These are phyloP conservation scores for Chlamydomonas schloesseri DNA, from an alignment of 139 green algal genomes.

Conservation along the genomic window DNA sequence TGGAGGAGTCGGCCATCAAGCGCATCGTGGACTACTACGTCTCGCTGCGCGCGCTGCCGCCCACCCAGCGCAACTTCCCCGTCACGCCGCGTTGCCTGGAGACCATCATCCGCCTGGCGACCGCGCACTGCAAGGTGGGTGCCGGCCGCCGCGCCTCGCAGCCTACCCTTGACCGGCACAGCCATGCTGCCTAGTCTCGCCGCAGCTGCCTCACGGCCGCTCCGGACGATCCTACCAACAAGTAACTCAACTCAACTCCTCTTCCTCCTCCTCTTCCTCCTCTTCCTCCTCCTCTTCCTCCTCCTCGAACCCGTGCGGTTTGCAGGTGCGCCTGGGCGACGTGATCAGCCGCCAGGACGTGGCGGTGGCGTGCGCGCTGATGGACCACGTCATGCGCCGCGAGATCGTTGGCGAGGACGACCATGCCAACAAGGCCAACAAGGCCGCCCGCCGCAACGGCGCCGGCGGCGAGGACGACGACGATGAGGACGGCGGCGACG, in stretches of 20 bases:
- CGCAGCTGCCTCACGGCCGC: too few relatives aligned
- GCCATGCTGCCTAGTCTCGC: too few relatives aligned
- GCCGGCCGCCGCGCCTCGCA: conserved; percentile 37
- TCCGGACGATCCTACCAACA: too few relatives aligned
- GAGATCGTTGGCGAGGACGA: conserved; percentile 44
- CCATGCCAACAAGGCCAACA: neutral
- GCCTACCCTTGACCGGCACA: too few relatives aligned
- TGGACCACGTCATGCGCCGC: conserved; percentile 35
- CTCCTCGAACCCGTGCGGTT: neutral
- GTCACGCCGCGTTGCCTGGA: conserved; percentile 93
- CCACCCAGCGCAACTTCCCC: conserved; percentile 60
- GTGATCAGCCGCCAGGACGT: conserved; percentile 48
- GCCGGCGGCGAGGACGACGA: neutral
- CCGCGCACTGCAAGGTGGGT: conserved; percentile 91
- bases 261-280: too few relatives aligned
- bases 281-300: too few relatives aligned
- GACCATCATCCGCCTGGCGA: conserved; percentile 96
- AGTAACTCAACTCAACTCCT: too few relatives aligned
- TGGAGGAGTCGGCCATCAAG: conserved; percentile 63
- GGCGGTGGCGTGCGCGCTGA: conserved; percentile 26
- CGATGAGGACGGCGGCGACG: conserved; percentile 14
- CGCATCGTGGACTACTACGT: conserved; percentile 88
- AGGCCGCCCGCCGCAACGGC: neutral
- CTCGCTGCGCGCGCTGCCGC: conserved; percentile 73
- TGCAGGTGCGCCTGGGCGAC: conserved; percentile 52